A percentile compares a stretch with the other conserved stretches of the same genome.
These are phyloP conservation scores for Dactylellina cionopaga DNA, from an alignment of 2,329 filamentous ascomycete genomes.

Conservation along the genomic window DNA sequence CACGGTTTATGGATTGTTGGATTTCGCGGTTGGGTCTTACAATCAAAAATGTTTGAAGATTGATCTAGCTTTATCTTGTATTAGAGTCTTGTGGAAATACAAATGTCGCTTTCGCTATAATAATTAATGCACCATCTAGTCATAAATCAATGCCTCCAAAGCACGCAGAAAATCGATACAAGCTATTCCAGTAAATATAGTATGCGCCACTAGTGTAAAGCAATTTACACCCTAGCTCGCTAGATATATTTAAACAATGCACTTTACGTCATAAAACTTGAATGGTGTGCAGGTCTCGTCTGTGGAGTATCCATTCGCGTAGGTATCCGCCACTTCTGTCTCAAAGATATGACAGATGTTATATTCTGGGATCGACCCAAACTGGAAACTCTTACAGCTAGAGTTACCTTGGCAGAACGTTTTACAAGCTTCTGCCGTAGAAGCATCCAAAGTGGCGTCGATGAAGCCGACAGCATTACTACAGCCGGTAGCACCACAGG, in stretches of 20 bases:
- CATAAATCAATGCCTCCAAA: too few relatives aligned
- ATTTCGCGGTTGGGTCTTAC: too few relatives aligned
- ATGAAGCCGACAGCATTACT: neutral
- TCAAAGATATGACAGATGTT: slow-evolving; percentile 15
- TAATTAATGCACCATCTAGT: too few relatives aligned
- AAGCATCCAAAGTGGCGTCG: neutral
- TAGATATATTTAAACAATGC: slow-evolving; percentile 20
- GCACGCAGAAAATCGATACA: too few relatives aligned
- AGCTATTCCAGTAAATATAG: too few relatives aligned
- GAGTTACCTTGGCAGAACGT: slow-evolving; percentile 3
- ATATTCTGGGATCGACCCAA: neutral
- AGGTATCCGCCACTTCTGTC: slow-evolving; percentile 1
- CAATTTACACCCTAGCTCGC: too few relatives aligned
- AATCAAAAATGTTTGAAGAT: too few relatives aligned
- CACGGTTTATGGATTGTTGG: too few relatives aligned
- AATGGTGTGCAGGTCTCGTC: neutral
- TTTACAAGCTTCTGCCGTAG: neutral
- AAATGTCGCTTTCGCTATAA: too few relatives aligned
- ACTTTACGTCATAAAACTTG: slow-evolving; percentile 18
- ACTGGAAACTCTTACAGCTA: slow-evolving; percentile 9
- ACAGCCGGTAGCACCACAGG: slow-evolving; percentile 11
- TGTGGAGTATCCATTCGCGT: slow-evolving; percentile 15
- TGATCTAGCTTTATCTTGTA: too few relatives aligned
- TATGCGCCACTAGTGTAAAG: too few relatives aligned
- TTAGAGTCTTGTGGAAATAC: too few relatives aligned